phyloP scores from a whole-genome alignment of 1,284 basidiomycete species.

The Cryptococcus maquisensis region DNA sequence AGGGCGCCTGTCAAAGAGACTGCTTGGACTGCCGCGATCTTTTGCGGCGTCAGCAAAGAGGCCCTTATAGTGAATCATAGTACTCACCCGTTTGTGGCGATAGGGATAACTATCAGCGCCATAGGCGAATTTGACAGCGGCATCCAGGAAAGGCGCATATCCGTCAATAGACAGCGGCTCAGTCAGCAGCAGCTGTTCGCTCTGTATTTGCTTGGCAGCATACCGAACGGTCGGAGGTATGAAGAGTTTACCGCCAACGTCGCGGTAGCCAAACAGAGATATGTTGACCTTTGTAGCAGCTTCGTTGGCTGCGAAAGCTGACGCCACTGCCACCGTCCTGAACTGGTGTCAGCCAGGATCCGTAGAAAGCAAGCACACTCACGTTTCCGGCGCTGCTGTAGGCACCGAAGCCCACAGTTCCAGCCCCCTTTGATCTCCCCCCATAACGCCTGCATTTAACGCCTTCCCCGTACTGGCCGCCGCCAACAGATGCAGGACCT shows the following conservation, averaged over 20 bases:
- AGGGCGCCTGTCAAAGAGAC: slow-evolving; percentile 95
- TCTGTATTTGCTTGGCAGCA: slow-evolving; percentile 52
- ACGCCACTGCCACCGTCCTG: slow-evolving; percentile 40
- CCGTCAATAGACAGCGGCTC: slow-evolving; percentile 43
- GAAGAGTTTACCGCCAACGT: slow-evolving; percentile 80
- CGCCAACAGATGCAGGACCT: slow-evolving; percentile 43
- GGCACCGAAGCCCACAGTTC: slow-evolving; percentile 40
- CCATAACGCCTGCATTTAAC: slow-evolving; percentile 6
- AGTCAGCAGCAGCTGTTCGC: slow-evolving; percentile 23
- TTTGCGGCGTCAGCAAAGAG: neutral
- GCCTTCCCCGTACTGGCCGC: slow-evolving; percentile 32
- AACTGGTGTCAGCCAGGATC: neutral
- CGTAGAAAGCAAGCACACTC: slow-evolving; percentile 5
- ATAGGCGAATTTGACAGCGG: slow-evolving; percentile 39
- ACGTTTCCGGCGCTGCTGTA: slow-evolving; percentile 27
- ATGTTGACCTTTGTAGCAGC: slow-evolving; percentile 84
- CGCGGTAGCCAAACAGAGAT: slow-evolving; percentile 83
- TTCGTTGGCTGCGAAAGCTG: slow-evolving; percentile 78
- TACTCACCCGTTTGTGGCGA: slow-evolving; percentile 54
- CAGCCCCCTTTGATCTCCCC: slow-evolving; percentile 13
- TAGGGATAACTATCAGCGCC: slow-evolving; percentile 64
- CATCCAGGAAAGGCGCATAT: slow-evolving; percentile 39
- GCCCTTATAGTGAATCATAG: neutral
- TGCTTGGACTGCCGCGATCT: slow-evolving; percentile 64
- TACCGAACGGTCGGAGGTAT: slow-evolving; percentile 88